Base-by-base conservation (phyloP, 495 filamentous ascomycete genomes). In the Massariosphaeria phaeospora region DNA sequence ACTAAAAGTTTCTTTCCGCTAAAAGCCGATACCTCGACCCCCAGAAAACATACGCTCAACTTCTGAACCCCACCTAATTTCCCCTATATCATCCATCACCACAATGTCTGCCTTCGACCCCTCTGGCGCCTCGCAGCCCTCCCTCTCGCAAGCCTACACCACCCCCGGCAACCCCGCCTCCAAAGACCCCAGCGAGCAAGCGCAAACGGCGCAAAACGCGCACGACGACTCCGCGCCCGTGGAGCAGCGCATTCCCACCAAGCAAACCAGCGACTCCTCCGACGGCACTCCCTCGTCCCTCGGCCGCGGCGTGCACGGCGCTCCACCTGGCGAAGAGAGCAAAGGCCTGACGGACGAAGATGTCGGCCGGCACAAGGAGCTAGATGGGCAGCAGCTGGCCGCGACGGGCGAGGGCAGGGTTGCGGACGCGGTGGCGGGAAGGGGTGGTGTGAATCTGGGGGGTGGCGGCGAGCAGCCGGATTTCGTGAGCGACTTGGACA, bases 401-500 rank as follows among this genome's bases (percentile, higher is more conserved):
- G 61, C 62, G 24, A 56, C 57, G 17, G 71, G 67, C 20, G 72
- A 74, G 45, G 71, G 67, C 15, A 52, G 55, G 23, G 61, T 73
- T n/a, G 57, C 56, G 17, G 62, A 67, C 49, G 62, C 65, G 27
- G 66, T 72, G 8, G 51, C 39, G 25, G 65, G 63, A 27, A 38
- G 52, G 50, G 33, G 66, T 33, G 17, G 17, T 2, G 20, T 15
- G 58, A 21, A 49, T 47, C 15, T 59, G 57, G 13, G 57, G 41
- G 52, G 50, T 52, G 57, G 48, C 31, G 52, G 71, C 51, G n/a
- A 40, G 45, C 64, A 64, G 57, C 56, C 24, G 12, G 70, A 72
- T 62, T 50, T 73, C 39, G 72, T 68, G n/a, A 47, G 52, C 31
- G 70, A 72, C 65, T 41, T 73, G 42, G 72, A 72, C 17, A 57